Evolutionary conservation across 257 asterid genomes (phyloP), one percentile per base, ranked within the genome.

Genomic region (Fraxinus americana): DNA sequence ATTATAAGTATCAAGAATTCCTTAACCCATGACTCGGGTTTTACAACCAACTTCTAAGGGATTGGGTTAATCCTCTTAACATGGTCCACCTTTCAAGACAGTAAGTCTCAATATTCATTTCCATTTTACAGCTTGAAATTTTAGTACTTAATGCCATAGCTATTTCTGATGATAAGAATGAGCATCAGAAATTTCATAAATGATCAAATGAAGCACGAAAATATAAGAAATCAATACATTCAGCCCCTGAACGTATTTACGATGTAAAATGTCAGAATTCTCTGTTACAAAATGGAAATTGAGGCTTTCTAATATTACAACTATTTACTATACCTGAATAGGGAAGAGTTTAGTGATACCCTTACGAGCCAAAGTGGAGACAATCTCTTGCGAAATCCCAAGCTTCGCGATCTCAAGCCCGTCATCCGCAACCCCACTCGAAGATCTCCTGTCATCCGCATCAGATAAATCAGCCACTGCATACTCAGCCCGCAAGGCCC

Each of bases 371-470:
- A 93, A 89, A 43, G 97, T 85, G 10, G 87, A 78, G 2, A 89
- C 91, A 77, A 95, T 89, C 75, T 89, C 91, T 29, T 85, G 82
- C 1, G 94, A 76, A 78, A 95, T 90, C 71, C 96, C 98, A 34
- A 95, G 97, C 74, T 93, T 91, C 0, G 98, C 77, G 35, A 95
- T 91, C 85, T 95, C 99, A 23, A 95, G 94, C 39, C 99, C 94
- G 14, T 94, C 97, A 45, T 88, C 97, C 4, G 82, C 73, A 21
- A 81, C 12, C 35, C 79, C 87, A 68, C 69, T 75, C 2, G 90
- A 75, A 74, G 78, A 73, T 78, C 81, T 78, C 71, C 74, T 84
- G 74, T 84, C 83, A 39, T 89, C 96, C 23, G 85, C 83, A 57
- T 89, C 94, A 3, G 89, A 85, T 50, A 83, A 84, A 71, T 89